Evolutionary conservation across 73 alveolate genomes (phyloP).

Genomic region (Symbiodinium natans): DNA sequence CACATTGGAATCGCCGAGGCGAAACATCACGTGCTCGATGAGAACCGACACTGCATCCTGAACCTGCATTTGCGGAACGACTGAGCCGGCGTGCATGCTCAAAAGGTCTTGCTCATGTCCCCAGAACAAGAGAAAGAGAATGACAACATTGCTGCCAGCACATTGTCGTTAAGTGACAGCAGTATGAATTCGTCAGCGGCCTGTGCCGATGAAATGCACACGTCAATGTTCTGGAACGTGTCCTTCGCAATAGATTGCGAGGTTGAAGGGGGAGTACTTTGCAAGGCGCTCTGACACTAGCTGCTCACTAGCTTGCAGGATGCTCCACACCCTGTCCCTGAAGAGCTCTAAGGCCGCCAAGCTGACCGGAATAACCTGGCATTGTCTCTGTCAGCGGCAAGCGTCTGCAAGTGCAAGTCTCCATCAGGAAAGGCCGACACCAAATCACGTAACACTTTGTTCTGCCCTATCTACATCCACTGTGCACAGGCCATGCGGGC

Average conservation of each 20-base stretch:
- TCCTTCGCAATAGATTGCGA: not conserved
- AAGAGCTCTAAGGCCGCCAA: slow-evolving; percentile 73
- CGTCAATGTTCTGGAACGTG: slow-evolving; percentile 68
- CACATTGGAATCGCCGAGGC: slow-evolving; percentile 80
- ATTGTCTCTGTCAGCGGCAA: not conserved
- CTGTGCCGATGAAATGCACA: slow-evolving; percentile 36
- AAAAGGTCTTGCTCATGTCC: not conserved
- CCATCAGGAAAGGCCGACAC: too few species aligned
- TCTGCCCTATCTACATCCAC: too few species aligned
- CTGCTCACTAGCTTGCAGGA: not conserved
- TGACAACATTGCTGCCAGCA: too few species aligned
- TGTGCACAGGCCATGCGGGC: slow-evolving; percentile 24
- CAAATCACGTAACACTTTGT: too few species aligned
- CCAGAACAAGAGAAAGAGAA: too few species aligned
- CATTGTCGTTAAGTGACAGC: not conserved
- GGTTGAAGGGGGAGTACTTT: not conserved
- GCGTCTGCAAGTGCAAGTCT: not conserved
- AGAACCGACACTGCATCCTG: slow-evolving; percentile 56
- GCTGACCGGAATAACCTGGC: slow-evolving; percentile 74
- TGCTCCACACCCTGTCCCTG: slow-evolving; percentile 7
- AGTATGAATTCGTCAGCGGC: not conserved
- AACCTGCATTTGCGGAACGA: not conserved
- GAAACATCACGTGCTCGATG: slow-evolving; percentile 31
- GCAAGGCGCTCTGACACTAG: not conserved
- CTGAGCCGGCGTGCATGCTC: too few species aligned